Evolutionary conservation across 2,329 filamentous ascomycete genomes (phyloP).

Genomic region (Chaetomium olivaceum): DNA sequence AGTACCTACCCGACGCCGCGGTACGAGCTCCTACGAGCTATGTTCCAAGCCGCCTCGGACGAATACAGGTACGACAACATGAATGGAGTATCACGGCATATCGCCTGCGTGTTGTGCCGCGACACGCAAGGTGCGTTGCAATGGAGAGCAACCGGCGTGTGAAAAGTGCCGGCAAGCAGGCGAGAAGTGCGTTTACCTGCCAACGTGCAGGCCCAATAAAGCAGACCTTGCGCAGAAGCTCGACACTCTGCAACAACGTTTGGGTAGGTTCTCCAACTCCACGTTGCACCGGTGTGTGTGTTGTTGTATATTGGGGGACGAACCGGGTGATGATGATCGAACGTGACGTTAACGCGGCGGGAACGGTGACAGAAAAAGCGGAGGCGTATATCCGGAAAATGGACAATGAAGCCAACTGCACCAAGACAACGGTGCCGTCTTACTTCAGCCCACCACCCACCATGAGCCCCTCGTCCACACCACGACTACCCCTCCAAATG

Average conservation of each 20-base stretch:
- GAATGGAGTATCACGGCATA: not conserved
- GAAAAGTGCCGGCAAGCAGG: slow-evolving; percentile 1
- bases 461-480: not conserved
- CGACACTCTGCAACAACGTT: not conserved
- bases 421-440: not conserved
- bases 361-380: not conserved
- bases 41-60: not conserved
- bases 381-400: not conserved
- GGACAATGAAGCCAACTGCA: not conserved
- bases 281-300: not conserved
- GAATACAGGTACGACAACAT: not conserved
- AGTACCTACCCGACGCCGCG: not conserved
- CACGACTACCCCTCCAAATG: not conserved
- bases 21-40: not conserved
- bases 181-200: slow-evolving; percentile 3
- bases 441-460: not conserved
- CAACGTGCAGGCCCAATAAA: not conserved
- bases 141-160: not conserved
- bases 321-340: not conserved
- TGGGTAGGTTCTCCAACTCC: not conserved
- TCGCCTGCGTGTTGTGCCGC: not conserved
- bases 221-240: not conserved
- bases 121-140: slow-evolving; percentile 4
- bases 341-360: not conserved
- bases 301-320: not conserved